Percentiles rank a stretch among this genome's conserved stretches.
Evolutionary conservation across 164 flowering plant species (phyloP).

Genomic region (Liquidambar formosana): DNA sequence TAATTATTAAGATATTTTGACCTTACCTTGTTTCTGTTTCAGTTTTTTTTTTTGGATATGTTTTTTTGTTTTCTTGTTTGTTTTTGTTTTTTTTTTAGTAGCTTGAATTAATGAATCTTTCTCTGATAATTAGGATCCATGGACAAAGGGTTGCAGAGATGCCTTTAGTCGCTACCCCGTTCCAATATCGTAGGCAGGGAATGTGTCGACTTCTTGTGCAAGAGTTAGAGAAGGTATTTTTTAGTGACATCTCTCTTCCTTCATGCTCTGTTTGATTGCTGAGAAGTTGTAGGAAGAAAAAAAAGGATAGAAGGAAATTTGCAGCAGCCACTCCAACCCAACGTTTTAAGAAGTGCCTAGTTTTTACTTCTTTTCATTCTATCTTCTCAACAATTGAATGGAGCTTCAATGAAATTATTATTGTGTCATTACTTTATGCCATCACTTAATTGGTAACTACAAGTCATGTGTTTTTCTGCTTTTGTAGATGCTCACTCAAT

Average conservation of each 20-base stretch:
- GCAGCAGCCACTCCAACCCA: background rate
- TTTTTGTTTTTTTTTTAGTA: background rate
- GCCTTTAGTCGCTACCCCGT: slow-evolving; percentile 29
- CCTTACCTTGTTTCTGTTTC: background rate
- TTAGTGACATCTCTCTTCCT: background rate
- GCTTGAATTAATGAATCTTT: too few relatives aligned
- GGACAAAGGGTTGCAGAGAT: slow-evolving; percentile 30
- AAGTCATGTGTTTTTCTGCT: background rate
- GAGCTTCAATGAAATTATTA: background rate
- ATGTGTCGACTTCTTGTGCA: slow-evolving; percentile 31
- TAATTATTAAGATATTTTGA: background rate
- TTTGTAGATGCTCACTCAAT: slow-evolving; percentile 6
- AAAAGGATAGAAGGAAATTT: background rate
- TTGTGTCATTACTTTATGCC: background rate
- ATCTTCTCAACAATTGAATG: background rate
- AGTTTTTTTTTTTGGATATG: too few relatives aligned
- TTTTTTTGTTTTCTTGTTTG: background rate
- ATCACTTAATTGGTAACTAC: background rate
- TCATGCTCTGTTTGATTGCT: background rate
- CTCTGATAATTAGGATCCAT: slow-evolving; percentile 16
- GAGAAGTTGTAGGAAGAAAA: background rate
- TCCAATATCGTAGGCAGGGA: slow-evolving; percentile 27
- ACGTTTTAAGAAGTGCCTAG: background rate
- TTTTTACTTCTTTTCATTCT: background rate
- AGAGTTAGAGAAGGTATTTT: slow-evolving; percentile 29